phyloP scores from a whole-genome alignment of 257 asterid species.

The Petunia secreta region DNA sequence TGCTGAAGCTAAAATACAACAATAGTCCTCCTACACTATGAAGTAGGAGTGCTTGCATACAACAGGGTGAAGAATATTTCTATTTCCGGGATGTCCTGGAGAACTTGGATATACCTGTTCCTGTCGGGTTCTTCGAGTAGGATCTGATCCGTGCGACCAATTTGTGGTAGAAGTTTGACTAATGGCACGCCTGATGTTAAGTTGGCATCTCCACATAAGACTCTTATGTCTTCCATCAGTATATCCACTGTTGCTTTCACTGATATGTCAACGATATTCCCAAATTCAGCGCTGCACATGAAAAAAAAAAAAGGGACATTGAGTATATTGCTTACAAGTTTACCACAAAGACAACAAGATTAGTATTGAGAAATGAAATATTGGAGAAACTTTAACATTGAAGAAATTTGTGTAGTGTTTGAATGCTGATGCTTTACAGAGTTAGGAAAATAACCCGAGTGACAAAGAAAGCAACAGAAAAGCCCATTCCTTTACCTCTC shows the following conservation, averaged over 20 bases:
- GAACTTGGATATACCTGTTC: constrained; percentile 60
- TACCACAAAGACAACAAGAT: constrained; percentile 4
- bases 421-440: not conserved
- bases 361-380: not conserved
- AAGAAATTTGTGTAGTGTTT: no score
- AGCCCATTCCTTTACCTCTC: no score
- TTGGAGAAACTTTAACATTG: not conserved
- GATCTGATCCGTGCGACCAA: constrained; percentile 61
- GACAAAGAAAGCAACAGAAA: no score
- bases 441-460: no score
- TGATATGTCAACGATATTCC: constrained; percentile 58
- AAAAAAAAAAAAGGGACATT: not conserved
- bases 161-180: constrained; percentile 73
- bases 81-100: constrained; percentile 66
- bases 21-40: constrained; percentile 40
- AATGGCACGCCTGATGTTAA: constrained; percentile 66
- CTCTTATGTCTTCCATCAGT: constrained; percentile 55
- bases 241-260: constrained; percentile 55
- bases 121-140: constrained; percentile 61
- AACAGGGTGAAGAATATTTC: constrained; percentile 79
- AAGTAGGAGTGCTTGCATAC: constrained; percentile 62
- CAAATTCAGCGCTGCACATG: constrained; percentile 61
- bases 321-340: not conserved
- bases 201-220: constrained; percentile 51
- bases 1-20: constrained; percentile 27